Conservation (phyloP, 352 stramenopile genomes). For the Globisporangium canariense region DNA sequence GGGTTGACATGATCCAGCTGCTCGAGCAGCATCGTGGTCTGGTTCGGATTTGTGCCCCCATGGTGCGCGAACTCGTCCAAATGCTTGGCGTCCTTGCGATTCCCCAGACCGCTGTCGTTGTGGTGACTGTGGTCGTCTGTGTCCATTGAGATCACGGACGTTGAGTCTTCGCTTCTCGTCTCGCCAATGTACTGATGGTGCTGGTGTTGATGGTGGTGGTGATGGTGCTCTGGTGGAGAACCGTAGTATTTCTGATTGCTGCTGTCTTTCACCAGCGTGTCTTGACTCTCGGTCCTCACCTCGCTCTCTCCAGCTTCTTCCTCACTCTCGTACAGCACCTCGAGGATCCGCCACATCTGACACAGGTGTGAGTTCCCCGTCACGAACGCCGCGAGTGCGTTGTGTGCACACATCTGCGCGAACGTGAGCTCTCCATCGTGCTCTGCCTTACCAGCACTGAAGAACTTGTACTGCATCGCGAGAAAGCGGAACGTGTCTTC, state of each 20-base stretch:
- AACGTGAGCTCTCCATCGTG: slow-evolving; percentile 39
- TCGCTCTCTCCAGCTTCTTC: slow-evolving; percentile 18
- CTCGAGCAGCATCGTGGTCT: slow-evolving; percentile 75
- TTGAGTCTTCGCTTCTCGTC: slow-evolving; percentile 19
- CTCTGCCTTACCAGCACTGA: slow-evolving; percentile 17
- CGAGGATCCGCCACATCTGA: slow-evolving; percentile 86
- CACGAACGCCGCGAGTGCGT: slow-evolving; percentile 74
- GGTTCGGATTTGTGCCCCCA: slow-evolving; percentile 37
- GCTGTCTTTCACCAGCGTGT: not conserved
- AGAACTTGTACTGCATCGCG: slow-evolving; percentile 67
- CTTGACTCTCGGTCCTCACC: not conserved
- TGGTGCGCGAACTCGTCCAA: slow-evolving; percentile 11
- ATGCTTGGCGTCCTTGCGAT: slow-evolving; percentile 15
- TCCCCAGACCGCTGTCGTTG: slow-evolving; percentile 11
- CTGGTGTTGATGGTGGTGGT: slow-evolving; percentile 4
- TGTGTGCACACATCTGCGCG: slow-evolving; percentile 76
- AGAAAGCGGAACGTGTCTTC: slow-evolving; percentile 83
- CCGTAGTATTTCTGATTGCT: slow-evolving; percentile 11
- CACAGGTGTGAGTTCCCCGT: slow-evolving; percentile 69
- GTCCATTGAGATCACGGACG: slow-evolving; percentile 18
- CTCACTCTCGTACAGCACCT: slow-evolving; percentile 62
- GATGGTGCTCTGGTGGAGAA: not conserved
- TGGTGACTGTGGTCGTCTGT: slow-evolving; percentile 21
- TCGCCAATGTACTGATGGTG: slow-evolving; percentile 16
- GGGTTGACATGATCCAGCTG: slow-evolving; percentile 87